Percentiles rank a stretch among this genome's conserved stretches.
These are phyloP conservation scores for Bigelowiella natans DNA, from an alignment of 78 protist species.

Conservation along the genomic window DNA sequence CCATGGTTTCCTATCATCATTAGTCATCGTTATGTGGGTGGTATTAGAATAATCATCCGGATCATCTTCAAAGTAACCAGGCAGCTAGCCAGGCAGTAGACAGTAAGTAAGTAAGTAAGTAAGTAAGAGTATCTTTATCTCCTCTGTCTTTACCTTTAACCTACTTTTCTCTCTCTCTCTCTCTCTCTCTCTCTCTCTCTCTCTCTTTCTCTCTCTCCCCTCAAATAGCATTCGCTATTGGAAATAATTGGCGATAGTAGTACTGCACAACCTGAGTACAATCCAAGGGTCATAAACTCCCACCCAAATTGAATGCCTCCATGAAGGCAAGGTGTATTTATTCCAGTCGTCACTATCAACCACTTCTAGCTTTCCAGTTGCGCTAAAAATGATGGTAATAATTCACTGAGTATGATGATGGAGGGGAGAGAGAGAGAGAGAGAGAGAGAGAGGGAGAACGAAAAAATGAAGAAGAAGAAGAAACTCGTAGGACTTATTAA, in stretches of 20 bases:
- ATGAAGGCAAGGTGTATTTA: conserved; percentile 18
- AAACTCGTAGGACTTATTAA: not conserved
- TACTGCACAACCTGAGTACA: conserved; percentile 19
- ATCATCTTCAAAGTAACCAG: not conserved
- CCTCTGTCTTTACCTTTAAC: not conserved
- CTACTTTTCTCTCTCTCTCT: not conserved
- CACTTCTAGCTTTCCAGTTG: no score
- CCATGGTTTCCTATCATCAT: not conserved
- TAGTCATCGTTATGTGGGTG: no score
- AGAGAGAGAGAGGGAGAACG: not conserved
- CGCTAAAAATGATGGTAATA: no score
- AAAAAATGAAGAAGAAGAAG: not conserved
- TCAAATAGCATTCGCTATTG: no score
- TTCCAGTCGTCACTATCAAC: no score
- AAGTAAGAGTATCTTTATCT: not conserved
- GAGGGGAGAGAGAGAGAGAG: not conserved
- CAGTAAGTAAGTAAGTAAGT: not conserved
- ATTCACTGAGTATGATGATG: no score
- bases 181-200: no score
- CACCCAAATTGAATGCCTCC: conserved; percentile 45
- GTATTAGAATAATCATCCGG: not conserved
- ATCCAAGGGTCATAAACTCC: conserved; percentile 45
- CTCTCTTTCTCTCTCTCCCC: no score
- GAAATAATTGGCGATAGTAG: no score
- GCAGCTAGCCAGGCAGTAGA: not conserved